phyloP scores from a whole-genome alignment of 441 rosid species.

The Rhodomyrtus psidioides region DNA sequence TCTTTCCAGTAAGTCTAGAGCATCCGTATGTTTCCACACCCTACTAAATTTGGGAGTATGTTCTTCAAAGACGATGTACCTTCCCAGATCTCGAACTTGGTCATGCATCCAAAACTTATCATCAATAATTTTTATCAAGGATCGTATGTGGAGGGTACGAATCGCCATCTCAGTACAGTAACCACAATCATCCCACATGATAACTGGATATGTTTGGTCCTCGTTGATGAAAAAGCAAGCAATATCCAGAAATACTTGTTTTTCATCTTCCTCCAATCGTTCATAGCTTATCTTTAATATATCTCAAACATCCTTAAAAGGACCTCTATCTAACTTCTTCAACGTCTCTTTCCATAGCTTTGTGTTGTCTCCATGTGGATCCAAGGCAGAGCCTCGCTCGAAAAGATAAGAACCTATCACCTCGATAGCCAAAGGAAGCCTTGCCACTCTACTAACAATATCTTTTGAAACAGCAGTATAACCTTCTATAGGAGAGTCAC shows the following conservation, averaged over 20 bases:
- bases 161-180: background rate
- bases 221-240: background rate
- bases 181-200: too few relatives aligned
- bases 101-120: background rate
- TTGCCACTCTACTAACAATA: background rate
- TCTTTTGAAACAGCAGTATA: background rate
- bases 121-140: background rate
- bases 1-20: rapidly evolving
- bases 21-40: background rate
- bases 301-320: background rate
- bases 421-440: background rate
- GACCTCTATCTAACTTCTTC: background rate
- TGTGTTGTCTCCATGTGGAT: background rate
- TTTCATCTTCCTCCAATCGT: rapidly evolving
- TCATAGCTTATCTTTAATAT: background rate
- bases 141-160: rapidly evolving
- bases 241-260: background rate
- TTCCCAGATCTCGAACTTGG: background rate
- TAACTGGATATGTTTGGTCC: background rate
- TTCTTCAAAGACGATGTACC: rapidly evolving
- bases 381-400: rapidly evolving
- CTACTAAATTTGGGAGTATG: background rate
- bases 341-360: background rate
- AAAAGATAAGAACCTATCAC: rapidly evolving
- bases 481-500: background rate